A percentile compares a stretch with the other conserved stretches of the same genome.
Conservation (phyloP, 2,329 filamentous ascomycete genomes). For the Purpureocillium takamizusanense region DNA sequence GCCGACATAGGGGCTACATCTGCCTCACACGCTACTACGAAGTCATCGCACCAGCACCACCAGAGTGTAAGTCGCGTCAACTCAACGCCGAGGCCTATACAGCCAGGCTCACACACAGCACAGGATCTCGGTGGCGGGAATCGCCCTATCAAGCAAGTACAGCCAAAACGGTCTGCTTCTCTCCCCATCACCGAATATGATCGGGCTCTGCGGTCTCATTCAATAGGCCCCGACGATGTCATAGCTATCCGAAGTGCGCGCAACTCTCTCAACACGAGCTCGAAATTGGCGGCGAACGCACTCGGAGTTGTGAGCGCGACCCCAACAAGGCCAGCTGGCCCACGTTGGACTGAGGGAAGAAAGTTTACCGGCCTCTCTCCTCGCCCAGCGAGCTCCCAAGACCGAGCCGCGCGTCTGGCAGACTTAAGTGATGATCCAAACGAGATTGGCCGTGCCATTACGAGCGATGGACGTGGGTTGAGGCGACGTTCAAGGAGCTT, state of each 20-base stretch:
- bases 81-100: background rate
- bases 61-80: conserved; percentile 36
- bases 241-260: conserved; percentile 43
- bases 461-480: conserved; percentile 39
- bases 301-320: background rate
- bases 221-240: conserved; percentile 46
- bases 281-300: conserved; percentile 18
- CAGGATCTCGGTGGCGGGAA: conserved; percentile 27
- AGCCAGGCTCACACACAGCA: conserved; percentile 6
- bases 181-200: conserved; percentile 53
- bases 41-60: conserved; percentile 22
- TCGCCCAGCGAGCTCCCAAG: conserved; percentile 52
- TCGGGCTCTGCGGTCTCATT: conserved; percentile 52
- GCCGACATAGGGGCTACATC: background rate
- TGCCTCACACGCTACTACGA: background rate
- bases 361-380: conserved; percentile 49
- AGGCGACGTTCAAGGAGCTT: conserved; percentile 52
- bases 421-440: conserved; percentile 32
- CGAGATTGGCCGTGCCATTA: conserved; percentile 55
- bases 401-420: conserved; percentile 31
- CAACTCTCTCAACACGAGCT: conserved; percentile 42
- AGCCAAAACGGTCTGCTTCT: conserved; percentile 47
- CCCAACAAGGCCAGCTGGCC: conserved; percentile 13
- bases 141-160: conserved; percentile 23
- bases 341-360: conserved; percentile 20